phyloP scores from a whole-genome alignment of 768 basidiomycete species.

The Phallus indusiatus region DNA sequence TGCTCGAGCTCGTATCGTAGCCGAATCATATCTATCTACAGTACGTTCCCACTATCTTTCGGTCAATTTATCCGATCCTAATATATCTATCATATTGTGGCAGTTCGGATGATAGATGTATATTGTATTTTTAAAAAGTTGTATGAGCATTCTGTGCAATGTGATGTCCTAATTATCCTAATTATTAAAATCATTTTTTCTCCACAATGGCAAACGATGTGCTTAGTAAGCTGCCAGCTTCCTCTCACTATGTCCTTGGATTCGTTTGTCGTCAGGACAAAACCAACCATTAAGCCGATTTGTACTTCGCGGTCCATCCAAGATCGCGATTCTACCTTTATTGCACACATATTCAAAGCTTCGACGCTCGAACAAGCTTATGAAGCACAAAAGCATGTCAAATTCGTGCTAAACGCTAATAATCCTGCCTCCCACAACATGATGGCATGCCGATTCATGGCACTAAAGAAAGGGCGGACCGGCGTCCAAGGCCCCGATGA shows the following conservation, averaged over 20 bases:
- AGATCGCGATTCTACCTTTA: conserved; percentile 65
- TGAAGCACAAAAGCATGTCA: conserved; percentile 40
- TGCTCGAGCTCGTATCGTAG: conserved; percentile 91
- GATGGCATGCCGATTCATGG: conserved; percentile 73
- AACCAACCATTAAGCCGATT: conserved; percentile 36
- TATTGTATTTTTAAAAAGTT: background rate
- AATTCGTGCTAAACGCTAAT: conserved; percentile 44
- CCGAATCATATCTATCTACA: conserved; percentile 90
- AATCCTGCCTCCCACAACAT: conserved; percentile 65
- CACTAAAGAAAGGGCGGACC: conserved; percentile 48
- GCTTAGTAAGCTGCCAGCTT: background rate
- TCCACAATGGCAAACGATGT: background rate
- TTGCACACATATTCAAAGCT: conserved; percentile 54
- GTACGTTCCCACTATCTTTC: conserved; percentile 38
- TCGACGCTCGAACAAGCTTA: conserved; percentile 42
- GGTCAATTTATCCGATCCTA: background rate
- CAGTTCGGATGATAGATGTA: conserved; percentile 9
- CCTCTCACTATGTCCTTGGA: conserved; percentile 27
- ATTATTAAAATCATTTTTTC: background rate
- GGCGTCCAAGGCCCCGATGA: conserved; percentile 69
- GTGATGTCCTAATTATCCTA: background rate
- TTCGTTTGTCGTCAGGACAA: conserved; percentile 38
- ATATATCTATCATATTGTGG: too few species aligned
- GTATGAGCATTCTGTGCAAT: background rate
- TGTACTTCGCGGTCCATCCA: conserved; percentile 64